phyloP scores from a whole-genome alignment of 495 filamentous ascomycete genomes.

The Lophiostoma macrostomum region DNA sequence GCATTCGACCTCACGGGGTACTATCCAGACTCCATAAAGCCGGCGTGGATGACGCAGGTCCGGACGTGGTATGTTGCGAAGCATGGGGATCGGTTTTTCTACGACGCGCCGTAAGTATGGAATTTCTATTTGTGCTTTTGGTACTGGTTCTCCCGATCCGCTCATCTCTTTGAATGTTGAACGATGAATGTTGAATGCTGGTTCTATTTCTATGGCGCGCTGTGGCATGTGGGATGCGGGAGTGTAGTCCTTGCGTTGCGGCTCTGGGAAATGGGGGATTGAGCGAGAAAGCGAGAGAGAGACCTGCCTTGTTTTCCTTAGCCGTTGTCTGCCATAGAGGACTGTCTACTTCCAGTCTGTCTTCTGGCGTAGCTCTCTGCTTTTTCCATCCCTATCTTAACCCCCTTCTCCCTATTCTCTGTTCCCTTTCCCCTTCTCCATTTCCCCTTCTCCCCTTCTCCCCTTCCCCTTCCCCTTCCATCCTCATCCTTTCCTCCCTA shows the following conservation, averaged over 20 bases:
- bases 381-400: too few species aligned
- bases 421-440: not conserved
- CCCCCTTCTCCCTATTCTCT: too few species aligned
- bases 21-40: conserved; percentile 57
- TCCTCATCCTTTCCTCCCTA: not conserved
- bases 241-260: too few species aligned
- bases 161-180: too few species aligned
- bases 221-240: not conserved
- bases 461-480: not conserved
- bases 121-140: conserved; percentile 3
- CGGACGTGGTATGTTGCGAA: conserved; percentile 63
- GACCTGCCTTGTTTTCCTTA: too few species aligned
- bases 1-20: conserved; percentile 60
- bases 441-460: not conserved
- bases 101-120: conserved; percentile 49
- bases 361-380: too few species aligned
- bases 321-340: too few species aligned
- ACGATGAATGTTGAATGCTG: too few species aligned
- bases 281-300: too few species aligned
- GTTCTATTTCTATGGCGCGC: not conserved
- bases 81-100: conserved; percentile 76
- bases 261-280: too few species aligned
- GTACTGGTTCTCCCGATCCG: not conserved
- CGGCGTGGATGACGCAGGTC: conserved; percentile 49
- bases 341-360: too few species aligned